Evolutionary conservation across 2,329 filamentous ascomycete genomes (phyloP).

Genomic region (Xylariales sp.): DNA sequence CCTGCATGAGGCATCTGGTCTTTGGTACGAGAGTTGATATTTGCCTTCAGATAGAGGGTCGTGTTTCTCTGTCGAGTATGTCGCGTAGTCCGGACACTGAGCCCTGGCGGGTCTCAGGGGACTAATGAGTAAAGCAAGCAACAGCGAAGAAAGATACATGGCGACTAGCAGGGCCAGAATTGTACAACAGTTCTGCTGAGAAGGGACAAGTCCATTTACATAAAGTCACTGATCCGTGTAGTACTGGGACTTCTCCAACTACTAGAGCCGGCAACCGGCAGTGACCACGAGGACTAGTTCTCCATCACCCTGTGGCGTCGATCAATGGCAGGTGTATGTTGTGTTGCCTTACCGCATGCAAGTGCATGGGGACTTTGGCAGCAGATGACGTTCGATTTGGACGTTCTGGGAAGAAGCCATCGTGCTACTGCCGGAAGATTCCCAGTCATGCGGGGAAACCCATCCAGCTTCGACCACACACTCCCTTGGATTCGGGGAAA

Average conservation of each 20-base stretch:
- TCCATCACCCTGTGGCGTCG: too few species aligned
- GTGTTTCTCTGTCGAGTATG: slow-evolving; percentile 9
- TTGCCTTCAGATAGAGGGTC: slow-evolving; percentile 8
- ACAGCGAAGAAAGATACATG: background rate
- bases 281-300: too few species aligned
- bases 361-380: background rate
- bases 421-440: background rate
- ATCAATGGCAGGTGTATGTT: too few species aligned
- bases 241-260: too few species aligned
- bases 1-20: slow-evolving; percentile 45
- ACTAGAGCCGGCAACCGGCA: too few species aligned
- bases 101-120: background rate
- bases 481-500: background rate
- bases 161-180: background rate
- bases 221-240: too few species aligned
- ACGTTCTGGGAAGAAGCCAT: background rate
- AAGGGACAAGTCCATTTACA: too few species aligned
- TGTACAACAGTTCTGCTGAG: background rate
- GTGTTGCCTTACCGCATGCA: background rate
- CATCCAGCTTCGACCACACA: background rate
- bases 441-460: background rate
- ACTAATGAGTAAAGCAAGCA: background rate
- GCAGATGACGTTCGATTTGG: background rate
- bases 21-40: slow-evolving; percentile 10
- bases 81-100: slow-evolving; percentile 10